Base-by-base conservation (phyloP, 2,329 filamentous ascomycete species). In the Gnomoniopsis smithogilvyi region DNA sequence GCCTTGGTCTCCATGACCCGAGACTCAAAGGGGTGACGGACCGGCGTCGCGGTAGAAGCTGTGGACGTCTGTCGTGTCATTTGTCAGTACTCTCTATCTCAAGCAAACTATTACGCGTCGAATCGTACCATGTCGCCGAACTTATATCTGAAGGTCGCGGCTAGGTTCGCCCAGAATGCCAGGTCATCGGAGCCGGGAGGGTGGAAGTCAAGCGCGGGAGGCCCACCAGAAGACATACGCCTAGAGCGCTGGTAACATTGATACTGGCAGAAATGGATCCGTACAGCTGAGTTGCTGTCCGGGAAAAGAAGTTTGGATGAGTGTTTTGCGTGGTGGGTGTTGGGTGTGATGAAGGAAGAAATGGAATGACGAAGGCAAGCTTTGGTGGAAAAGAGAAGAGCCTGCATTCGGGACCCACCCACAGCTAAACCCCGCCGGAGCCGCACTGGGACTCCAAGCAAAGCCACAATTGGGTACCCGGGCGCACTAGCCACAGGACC, bases 1-100 rank as follows among this genome's bases (percentile, higher is more conserved):
- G 91, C 86, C 70, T 92, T 94, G 67, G 93, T 86, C 66, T 93
- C 89, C 66, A 93, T 89, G 59, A 96, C 86, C 70, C 91, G 90
- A 71, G 83, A 82, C 68, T 95, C 89, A 75, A 97, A 97, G 64
- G 83, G 78, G 75, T 90, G 85, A 74, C 84, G 87, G 69, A 82
- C 77, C 63, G 89, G 86, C 68, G 87, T 90, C 56, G 89, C 80
- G 56, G 88, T 89, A 62, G 90, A 91, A 67, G 89, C 80, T 63
- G 89, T 87, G 67, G 90, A 92, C 72, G 84, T 83, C 86, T 89
- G 72, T 19, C 33, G 56, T 30, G 30, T 30, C 24, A 50, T 45
- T 51, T 50, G 21, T 49, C 55, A 43, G 54, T 64, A 58, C 62
- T 56, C 14, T 50, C 22, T 45, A 41, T 30, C 47, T 38, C 14